phyloP scores from a whole-genome alignment of 2,329 filamentous ascomycete species.

The Verticillium nubilum region DNA sequence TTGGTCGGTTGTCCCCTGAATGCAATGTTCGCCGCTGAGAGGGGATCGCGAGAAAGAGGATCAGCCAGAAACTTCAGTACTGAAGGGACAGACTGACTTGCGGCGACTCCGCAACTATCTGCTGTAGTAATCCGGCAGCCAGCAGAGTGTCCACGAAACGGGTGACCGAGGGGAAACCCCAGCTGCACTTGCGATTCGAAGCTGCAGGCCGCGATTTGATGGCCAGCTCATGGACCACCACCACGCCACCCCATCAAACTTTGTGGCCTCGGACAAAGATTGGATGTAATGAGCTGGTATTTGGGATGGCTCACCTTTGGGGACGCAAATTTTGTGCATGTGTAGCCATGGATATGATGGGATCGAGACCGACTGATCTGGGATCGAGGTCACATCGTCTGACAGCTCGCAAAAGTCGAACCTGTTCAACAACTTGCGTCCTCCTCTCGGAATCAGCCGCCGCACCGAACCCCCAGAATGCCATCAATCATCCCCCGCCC shows the following conservation, averaged over 20 bases:
- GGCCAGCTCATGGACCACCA: constrained; percentile 7
- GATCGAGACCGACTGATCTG: neutral
- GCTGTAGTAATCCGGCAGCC: neutral
- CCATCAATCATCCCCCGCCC: neutral
- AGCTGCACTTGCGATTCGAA: constrained; percentile 11
- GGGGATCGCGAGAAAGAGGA: neutral
- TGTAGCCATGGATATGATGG: neutral
- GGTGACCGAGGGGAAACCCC: neutral
- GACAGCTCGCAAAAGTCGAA: neutral
- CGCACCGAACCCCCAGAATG: neutral
- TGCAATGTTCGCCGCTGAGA: neutral
- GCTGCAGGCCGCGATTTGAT: constrained; percentile 13
- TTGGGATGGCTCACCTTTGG: neutral
- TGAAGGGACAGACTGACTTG: neutral
- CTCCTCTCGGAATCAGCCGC: neutral
- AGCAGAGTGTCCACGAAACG: neutral
- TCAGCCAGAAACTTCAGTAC: neutral
- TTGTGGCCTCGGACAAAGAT: neutral
- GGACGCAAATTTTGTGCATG: neutral
- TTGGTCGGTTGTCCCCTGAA: neutral
- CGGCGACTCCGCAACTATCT: neutral
- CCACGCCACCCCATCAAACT: neutral
- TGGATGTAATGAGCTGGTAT: neutral
- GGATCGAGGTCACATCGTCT: neutral
- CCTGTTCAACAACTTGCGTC: neutral